Base-by-base conservation (phyloP, 2,329 filamentous ascomycete genomes). In the Calonectria henricotiae region DNA sequence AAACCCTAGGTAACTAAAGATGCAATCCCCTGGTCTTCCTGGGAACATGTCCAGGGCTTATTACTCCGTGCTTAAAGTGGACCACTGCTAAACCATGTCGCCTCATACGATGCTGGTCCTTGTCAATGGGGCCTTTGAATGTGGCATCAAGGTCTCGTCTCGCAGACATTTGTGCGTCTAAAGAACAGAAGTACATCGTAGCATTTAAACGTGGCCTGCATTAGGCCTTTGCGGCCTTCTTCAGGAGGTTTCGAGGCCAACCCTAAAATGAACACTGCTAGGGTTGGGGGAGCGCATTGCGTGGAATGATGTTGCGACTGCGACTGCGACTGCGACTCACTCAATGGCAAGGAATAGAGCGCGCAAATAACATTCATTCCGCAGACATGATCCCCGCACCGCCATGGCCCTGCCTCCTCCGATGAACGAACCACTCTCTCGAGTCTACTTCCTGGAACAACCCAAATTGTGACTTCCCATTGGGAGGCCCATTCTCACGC, bases 11-110 rank as follows among this genome's bases (percentile, higher is more conserved):
- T 58, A 58, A 60, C 67, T 68, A 68, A 46, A 70, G 51, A 73
- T 70, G 69, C 72, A 66, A 65, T 66, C 51, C 67, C 71, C 67
- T 74, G 64, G 43, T 64, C 69, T 55, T 67, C 20, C 41, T 64
- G 65, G 41, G 65, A 69, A 71, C 51, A 58, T 37, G 51, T 62
- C 73, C 67, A 68, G 65, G 69, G 65, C 49, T 65, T 63, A 51
- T 46, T 62, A 68, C 51, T 55, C 54, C 44, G 46, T 58, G 51
- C 35, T 58, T 58, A 23, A 58, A 58, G 65, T 62, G 61, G 69
- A 51, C 54, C 54, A 37, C 54, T 44, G 43, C 25, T 65, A 54
- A 62, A 58, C 54, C 62, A 58, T 64, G 65, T 62, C 62, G 23
- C 55, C 47, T 61, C 51, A 39, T 58, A 44, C 44, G 43, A 65